Evolutionary conservation across 768 basidiomycete genomes (phyloP).

Genomic region (Tylopilus rubrobrunneus): DNA sequence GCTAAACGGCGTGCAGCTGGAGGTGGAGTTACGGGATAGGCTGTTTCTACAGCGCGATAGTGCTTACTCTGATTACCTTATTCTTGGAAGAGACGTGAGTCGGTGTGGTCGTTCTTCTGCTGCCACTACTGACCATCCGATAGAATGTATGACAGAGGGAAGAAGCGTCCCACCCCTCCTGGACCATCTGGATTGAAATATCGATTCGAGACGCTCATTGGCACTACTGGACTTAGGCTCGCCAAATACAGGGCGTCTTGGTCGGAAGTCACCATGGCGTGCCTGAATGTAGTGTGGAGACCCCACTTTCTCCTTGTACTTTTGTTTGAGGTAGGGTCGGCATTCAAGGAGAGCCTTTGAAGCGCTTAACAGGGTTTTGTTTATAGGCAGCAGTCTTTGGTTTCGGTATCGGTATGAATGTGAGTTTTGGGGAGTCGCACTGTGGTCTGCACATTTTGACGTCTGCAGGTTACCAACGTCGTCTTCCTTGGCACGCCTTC

Average conservation of each 20-base stretch:
- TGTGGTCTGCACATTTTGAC: background rate
- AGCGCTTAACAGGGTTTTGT: background rate
- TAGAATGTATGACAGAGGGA: slow-evolving; percentile 48
- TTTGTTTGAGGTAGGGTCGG: slow-evolving; percentile 34
- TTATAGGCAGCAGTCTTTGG: slow-evolving; percentile 43
- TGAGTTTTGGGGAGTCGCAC: slow-evolving; percentile 11
- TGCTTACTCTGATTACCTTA: slow-evolving; percentile 43
- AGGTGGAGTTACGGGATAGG: slow-evolving; percentile 54
- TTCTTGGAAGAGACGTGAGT: slow-evolving; percentile 50
- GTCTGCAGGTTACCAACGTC: slow-evolving; percentile 46
- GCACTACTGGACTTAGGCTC: slow-evolving; percentile 45
- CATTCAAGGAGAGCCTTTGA: background rate
- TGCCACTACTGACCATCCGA: slow-evolving; percentile 1
- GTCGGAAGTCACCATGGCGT: slow-evolving; percentile 30
- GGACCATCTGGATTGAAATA: slow-evolving; percentile 33
- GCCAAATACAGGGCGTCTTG: slow-evolving; percentile 42
- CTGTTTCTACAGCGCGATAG: slow-evolving; percentile 43
- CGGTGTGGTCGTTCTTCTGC: background rate
- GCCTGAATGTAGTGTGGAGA: slow-evolving; percentile 43
- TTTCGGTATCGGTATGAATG: slow-evolving; percentile 45
- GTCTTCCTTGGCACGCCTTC: slow-evolving; percentile 48
- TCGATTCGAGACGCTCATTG: slow-evolving; percentile 45
- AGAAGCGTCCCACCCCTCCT: slow-evolving; percentile 27
- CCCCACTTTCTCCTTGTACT: slow-evolving; percentile 42
- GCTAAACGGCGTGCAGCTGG: slow-evolving; percentile 31